Base-by-base conservation (phyloP, 495 filamentous ascomycete species). In the Hypoxylon subgilvum region DNA sequence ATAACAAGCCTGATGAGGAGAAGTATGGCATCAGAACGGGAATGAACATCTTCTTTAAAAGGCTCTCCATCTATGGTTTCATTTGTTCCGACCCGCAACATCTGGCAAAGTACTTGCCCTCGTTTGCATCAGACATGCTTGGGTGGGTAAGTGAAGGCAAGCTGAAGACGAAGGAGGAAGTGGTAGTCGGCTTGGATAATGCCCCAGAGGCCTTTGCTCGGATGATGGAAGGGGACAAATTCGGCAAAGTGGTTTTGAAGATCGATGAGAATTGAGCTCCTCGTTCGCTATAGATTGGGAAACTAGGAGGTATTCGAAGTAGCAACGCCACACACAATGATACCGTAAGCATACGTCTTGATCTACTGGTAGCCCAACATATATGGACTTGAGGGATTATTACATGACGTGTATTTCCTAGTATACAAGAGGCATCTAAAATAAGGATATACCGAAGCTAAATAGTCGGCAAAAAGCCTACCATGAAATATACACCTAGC, bases 211-310 rank as follows among this genome's bases (percentile, higher is more conserved):
- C 88, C 5, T 78, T 96, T 30, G 54, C 96, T 13, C 90, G 86
- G 17, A 86, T 97, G 75, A 79, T 95, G 57, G 60, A 87, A 69
- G 92, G 92, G 19, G 86, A 90, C 76, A 96, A 96, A 76, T 88
- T 90, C 75, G 93, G 92, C 55, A 97, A 96, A 79, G 89, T 90
- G 23, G 82, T 94, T n/a, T 62, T 96, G 57, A 87, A 90, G 76
- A 86, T 93, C 62, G 74, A 75, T 54, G 59, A 70, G 49, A n/a
- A n/a, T n/a, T n/a, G n/a, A n/a, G n/a, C n/a, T n/a, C n/a, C n/a
- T n/a, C n/a, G n/a, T n/a, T n/a, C n/a, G n/a, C n/a, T n/a, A n/a
- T n/a, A n/a, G n/a, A n/a, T n/a, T n/a, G n/a, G n/a, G n/a, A n/a
- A n/a, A n/a, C n/a, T n/a, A n/a, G n/a, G n/a, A n/a, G n/a, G n/a